These are phyloP conservation scores for Lumnitzera racemosa DNA, from an alignment of 345 rosid genomes.

Conservation along the genomic window DNA sequence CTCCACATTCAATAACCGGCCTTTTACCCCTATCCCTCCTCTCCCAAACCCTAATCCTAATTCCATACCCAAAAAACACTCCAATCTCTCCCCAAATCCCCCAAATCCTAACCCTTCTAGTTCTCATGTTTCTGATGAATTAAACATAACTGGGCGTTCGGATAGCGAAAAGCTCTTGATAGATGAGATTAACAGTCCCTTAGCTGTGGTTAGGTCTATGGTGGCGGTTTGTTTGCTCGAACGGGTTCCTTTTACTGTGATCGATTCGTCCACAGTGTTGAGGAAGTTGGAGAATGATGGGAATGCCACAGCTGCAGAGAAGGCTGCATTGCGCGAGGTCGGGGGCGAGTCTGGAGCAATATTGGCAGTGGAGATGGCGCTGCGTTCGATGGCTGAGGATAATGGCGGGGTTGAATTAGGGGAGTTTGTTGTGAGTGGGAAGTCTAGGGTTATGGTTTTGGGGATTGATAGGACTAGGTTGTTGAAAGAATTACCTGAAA, in stretches of 20 bases:
- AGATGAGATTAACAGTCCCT: conserved; percentile 51
- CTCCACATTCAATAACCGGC: conserved; percentile 62
- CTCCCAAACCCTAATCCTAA: conserved; percentile 41
- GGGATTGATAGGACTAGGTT: conserved; percentile 65
- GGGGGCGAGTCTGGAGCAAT: conserved; percentile 84
- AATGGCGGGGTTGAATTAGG: conserved; percentile 72
- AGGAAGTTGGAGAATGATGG: conserved; percentile 90
- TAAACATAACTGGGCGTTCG: background rate
- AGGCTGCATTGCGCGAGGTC: conserved; percentile 64
- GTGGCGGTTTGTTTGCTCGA: conserved; percentile 85
- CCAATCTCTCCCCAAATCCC: conserved; percentile 15
- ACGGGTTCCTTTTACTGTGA: conserved; percentile 65
- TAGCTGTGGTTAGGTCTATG: conserved; percentile 66
- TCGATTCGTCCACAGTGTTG: conserved; percentile 70
- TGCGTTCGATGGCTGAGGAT: conserved; percentile 81
- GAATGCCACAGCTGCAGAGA: conserved; percentile 57
- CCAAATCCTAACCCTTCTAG: conserved; percentile 5
- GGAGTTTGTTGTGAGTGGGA: conserved; percentile 80
- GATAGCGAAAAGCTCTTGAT: conserved; percentile 10
- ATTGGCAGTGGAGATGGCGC: conserved; percentile 73
- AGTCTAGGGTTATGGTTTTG: conserved; percentile 75
- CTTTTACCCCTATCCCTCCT: conserved; percentile 58
- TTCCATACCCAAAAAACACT: conserved; percentile 18
- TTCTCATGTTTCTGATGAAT: background rate
- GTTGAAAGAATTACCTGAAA: conserved; percentile 74